Evolutionary conservation across 163 green algal species (phyloP), one percentile per base, ranked within the genome.

Genomic region (Trebouxiophyceae sp.): DNA sequence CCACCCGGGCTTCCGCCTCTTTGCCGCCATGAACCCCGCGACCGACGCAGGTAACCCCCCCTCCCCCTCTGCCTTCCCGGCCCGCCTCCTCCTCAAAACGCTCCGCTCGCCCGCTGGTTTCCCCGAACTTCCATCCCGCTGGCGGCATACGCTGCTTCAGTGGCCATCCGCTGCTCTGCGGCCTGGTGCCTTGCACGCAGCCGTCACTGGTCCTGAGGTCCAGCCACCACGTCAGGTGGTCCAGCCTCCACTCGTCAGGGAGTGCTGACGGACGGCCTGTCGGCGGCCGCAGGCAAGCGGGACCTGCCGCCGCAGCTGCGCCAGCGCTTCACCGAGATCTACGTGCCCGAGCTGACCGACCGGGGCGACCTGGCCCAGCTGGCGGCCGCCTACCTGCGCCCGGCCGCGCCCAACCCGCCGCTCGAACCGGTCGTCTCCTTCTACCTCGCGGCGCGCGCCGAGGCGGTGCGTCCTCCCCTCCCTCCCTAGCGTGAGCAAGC

Each of bases 21-120:
- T 99, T 66, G 92, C 85, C 0, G 87, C 86, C 28, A 99, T 99
- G 93, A 99, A 99, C 77, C 93, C 93, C 0, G 90, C 91, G 4
- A 99, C 93, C 6, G 93, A 97, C 71, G 33, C 63, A 56, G 62
- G 62, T 66, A 50, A 50, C 16, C 16, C 39, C 16, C 16, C 12
- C 39, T 50, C 16, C 39, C 39, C 39, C 39, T n/a, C 8, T 50
- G 39, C 8, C 8, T 50, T 50, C 39, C 39, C 8, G 39, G 16
- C 12, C 39, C 8, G 39, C 39, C 39, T 50, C 16, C 16, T 8
- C 16, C 8, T 50, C 39, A 50, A n/a, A n/a, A n/a, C n/a, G n/a
- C n/a, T n/a, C n/a, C n/a, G n/a, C n/a, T n/a, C n/a, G n/a, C n/a
- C n/a, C n/a, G n/a, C n/a, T n/a, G n/a, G n/a, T n/a, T n/a, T n/a